Evolutionary conservation across 2,329 filamentous ascomycete genomes (phyloP).

Genomic region (Phaeosphaeriaceae sp.): DNA sequence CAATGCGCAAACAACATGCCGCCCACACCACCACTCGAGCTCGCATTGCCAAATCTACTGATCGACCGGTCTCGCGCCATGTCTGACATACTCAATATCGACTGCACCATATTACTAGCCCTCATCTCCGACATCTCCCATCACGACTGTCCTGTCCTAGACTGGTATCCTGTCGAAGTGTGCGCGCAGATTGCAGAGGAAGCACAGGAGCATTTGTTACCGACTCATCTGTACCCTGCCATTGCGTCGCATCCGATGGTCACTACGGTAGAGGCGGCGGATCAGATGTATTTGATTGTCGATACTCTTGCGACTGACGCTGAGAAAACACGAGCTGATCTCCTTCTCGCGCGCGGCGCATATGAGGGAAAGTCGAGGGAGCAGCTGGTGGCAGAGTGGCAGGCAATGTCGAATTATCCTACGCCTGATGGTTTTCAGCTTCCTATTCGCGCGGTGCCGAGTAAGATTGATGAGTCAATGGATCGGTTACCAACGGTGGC

Average conservation of each 20-base stretch:
- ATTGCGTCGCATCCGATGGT: conserved; percentile 65
- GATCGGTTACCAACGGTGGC: conserved; percentile 56
- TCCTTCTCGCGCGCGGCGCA: conserved; percentile 63
- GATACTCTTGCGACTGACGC: conserved; percentile 48
- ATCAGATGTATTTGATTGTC: conserved; percentile 63
- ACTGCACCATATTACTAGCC: conserved; percentile 75
- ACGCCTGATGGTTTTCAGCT: conserved; percentile 65
- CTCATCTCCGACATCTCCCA: conserved; percentile 79
- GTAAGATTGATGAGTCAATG: conserved; percentile 50
- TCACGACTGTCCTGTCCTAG: conserved; percentile 54
- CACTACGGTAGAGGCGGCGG: conserved; percentile 71
- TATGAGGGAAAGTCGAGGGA: conserved; percentile 14
- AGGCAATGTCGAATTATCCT: conserved; percentile 60
- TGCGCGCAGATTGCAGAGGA: conserved; percentile 72
- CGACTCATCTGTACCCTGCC: conserved; percentile 69
- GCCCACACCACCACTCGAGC: conserved; percentile 29
- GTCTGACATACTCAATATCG: conserved; percentile 63
- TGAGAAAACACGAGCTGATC: conserved; percentile 62
- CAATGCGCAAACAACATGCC: conserved; percentile 39
- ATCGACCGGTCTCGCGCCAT: conserved; percentile 50
- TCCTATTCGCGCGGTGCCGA: conserved; percentile 64
- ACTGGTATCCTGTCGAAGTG: conserved; percentile 67
- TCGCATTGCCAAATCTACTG: conserved; percentile 44
- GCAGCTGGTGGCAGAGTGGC: conserved; percentile 33
- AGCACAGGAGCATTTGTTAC: conserved; percentile 65